Base-by-base conservation (phyloP, 345 rosid species). In the Eucalyptus melliodora region DNA sequence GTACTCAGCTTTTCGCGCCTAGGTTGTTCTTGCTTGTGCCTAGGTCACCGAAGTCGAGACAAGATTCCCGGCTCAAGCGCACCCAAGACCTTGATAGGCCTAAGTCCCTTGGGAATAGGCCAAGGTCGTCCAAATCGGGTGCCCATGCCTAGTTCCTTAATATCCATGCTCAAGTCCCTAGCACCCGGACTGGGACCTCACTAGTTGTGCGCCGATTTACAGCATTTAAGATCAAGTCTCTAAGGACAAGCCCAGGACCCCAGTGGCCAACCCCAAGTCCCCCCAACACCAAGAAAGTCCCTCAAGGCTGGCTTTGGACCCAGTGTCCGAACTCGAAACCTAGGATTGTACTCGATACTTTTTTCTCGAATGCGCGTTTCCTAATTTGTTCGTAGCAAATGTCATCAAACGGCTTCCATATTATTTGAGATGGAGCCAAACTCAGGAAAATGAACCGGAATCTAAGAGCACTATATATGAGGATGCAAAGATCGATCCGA, bases 291-390 rank as follows among this genome's bases (percentile, higher is more conserved):
- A 2, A 19, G 62, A 24, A 6, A 23, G 30, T 10, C 62, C 62
- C 62, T 56, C 14, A 24, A 56, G 30, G 62, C 30, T 2, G 6
- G 62, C 13, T 2, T 56, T 56, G 62, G 30, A 56, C 62, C 13
- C 14, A 0, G 2, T 56, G 30, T 56, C 30, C 2, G 6, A 24
- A 24, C 62, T 56, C 0, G 2, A 62, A 62, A 62, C 34, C 69
- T 62, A 27, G 34, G 69, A 4, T 62, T 27, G 69, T 27, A 27
- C 2, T 60, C 34, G 0, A 60, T 13, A 60, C 69, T 12, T 56
- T 62, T 34, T 69, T 34, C 44, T 69, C 44, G 4, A 69, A 69
- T 69, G 44, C 1, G 1, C 40, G 44, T 69, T 69, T 10, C 81
- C 0, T 10, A 69, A 34, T 69, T 34, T 34, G 26, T 34, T 69